Base-by-base conservation (phyloP, 2,329 filamentous ascomycete species). In the Dactylella cylindrospora region DNA sequence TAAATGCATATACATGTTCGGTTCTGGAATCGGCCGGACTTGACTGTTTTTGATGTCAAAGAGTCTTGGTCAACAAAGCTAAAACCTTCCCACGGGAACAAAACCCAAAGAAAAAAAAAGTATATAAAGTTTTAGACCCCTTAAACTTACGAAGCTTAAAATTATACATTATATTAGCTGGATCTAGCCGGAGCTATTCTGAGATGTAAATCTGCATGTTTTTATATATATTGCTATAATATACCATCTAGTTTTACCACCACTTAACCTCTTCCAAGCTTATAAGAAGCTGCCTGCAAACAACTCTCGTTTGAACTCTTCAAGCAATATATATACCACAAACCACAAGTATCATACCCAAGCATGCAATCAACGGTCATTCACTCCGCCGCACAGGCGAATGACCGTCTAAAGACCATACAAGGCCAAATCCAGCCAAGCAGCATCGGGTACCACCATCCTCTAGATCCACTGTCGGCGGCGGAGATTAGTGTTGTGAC, bases 381-480 rank as follows among this genome's bases (percentile, higher is more conserved):
- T 13, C 51, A 64, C 39, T 55, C 49, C 10, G 57, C 49, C 17
- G 44, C 57, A 3, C 57, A 64, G 44, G 57, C 57, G 50, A 54
- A 50, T 15, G 57, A 64, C 17, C 49, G 57, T 31, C 50, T 64
- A 5, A 64, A 64, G 32, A 33, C 44, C 9, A 36, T 64, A 4
- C 57, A 64, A 25, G 50, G 44, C 13, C 57, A 64, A 19, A 41
- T 64, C 23, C 32, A 54, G 7, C 49, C 57, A 13, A 35, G 3
- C 23, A 13, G 26, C 5, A 26, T 22, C 15, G 40, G 23, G 19
- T 40, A 50, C 26, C 73, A 72, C 29, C 78, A 80, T 66, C 80
- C 80, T 12, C 74, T 82, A 72, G 79, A 80, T 68, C 79, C 75
- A 66, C 76, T 84, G 53, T 77, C 74, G 41, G 71, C 79, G 67